Evolutionary conservation across 2,329 filamentous ascomycete genomes (phyloP), one percentile per base, ranked within the genome.

Genomic region (Phialocephala subalpina): DNA sequence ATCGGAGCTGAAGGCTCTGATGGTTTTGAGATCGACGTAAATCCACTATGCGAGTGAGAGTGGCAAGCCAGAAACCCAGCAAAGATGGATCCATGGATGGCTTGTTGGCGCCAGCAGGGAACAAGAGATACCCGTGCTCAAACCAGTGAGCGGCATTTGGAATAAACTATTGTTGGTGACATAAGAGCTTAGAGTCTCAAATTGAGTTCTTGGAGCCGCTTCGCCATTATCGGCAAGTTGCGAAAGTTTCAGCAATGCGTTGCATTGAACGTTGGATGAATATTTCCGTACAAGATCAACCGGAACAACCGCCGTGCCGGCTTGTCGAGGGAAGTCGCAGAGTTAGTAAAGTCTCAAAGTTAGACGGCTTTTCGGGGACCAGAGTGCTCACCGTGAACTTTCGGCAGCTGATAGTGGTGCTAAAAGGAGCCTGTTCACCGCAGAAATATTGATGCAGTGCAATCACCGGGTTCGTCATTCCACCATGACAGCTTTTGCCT

Each of bases 241-340:
- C 9, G 22, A 45, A 25, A 3, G 57, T 59, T 45, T 59, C 57
- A 59, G 57, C 22, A 52, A 22, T 59, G 35, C 36, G 9, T 27
- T 18, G 22, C 12, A 27, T 59, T 29, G 38, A 45, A 35, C 27
- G 57, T 42, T 59, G 57, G 57, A 59, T 45, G n/a, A 29, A 59
- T 20, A 1, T 18, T 45, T 45, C 38, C 33, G 57, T 40, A 45
- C 3, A 59, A 42, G 57, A 59, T 59, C 57, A 5, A 45, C 57
- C 38, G 56, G n/a, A 12, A 29, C 5, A 52, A 11, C 22, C 47
- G 22, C 16, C 11, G 29, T 27, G 29, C 22, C 47, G 47, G 18
- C 22, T 22, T 52, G 47, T 52, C 29, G 47, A 27, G 22, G n/a
- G 2, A 52, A 29, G 18, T 14, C 20, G 40, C 12, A 47, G 11